Evolutionary conservation across 805 yeast species (phyloP), one percentile per base, ranked within the genome.

Genomic region (Ogataea zsoltii): DNA sequence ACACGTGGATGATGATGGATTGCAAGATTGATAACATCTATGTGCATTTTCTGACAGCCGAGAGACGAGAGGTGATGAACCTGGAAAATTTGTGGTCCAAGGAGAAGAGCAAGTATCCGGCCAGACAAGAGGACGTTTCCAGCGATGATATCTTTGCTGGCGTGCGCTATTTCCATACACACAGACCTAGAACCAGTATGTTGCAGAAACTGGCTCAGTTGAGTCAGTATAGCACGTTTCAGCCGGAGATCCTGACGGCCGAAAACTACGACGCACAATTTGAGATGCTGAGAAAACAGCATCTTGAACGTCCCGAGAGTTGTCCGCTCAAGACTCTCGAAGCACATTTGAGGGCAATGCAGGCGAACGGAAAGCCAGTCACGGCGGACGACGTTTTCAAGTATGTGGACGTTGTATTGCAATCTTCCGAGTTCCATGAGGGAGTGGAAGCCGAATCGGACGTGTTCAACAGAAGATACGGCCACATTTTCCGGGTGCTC

Each of bases 1-100:
- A 88, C 55, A 77, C 87, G 19, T 91, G 98, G 98, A 80, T 88
- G 17, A 80, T 88, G 77, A 70, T 90, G 38, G 89, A 88, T 55
- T 76, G 88, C 39, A 70, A 74, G 21, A 65, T 77, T 2, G 85
- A 83, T 49, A 79, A 80, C 31, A 76, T 89, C 3, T 77, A 72
- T 44, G 74, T 91, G 26, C 96, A 91, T 64, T 65, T 91, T 14
- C 66, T 91, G 57, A 88, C 96, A 0, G 71, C 74, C 4, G 82
- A 80, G 33, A 78, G 92, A 62, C 72, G 97, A 47, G 61, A 64
- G 14, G 82, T 78, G 46, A 67, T 92, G 52, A 80, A 87, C 56
- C 71, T 91, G 59, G 96, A 89, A 61, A 70, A 75, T 18, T 58
- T 89, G 34, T 89, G 88, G 83, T 46, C 60, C 6, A 52, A 48